phyloP scores from a whole-genome alignment of 768 basidiomycete genomes.

The Phallus indusiatus region DNA sequence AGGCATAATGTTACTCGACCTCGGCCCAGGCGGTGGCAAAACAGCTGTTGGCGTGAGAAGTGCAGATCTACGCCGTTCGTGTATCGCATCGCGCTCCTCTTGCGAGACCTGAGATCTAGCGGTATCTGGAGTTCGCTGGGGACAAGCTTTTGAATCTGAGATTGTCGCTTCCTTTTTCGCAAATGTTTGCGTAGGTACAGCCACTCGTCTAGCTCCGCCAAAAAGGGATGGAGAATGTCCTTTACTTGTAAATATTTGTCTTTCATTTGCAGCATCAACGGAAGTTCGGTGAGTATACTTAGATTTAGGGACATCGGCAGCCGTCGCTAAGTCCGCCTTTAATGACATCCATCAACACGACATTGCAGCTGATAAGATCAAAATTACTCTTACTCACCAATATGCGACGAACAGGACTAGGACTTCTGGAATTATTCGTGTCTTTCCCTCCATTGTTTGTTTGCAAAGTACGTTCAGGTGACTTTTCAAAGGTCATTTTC shows the following conservation, averaged over 20 bases:
- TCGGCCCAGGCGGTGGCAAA: constrained; percentile 28
- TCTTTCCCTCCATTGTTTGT: background rate
- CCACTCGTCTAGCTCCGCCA: constrained; percentile 1
- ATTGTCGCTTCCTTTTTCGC: background rate
- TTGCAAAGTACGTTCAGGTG: background rate
- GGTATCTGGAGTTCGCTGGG: constrained; percentile 15
- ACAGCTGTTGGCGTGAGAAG: constrained; percentile 34
- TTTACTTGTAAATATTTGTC: constrained; percentile 11
- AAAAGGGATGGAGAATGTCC: background rate
- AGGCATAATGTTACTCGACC: constrained; percentile 13
- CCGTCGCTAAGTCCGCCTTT: constrained; percentile 6
- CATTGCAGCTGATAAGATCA: background rate
- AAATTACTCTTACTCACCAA: background rate
- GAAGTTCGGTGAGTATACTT: constrained; percentile 4
- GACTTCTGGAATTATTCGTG: constrained; percentile 2
- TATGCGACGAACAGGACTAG: constrained; percentile 4
- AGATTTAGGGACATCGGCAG: background rate
- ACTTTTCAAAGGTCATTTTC: background rate
- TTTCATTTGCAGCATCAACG: constrained; percentile 4
- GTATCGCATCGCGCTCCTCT: constrained; percentile 36
- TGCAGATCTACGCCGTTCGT: constrained; percentile 53
- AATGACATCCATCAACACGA: constrained; percentile 5
- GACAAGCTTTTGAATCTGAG: background rate
- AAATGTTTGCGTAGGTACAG: background rate
- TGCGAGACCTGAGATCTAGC: constrained; percentile 10